Evolutionary conservation across 2,329 filamentous ascomycete genomes (phyloP), one percentile per base, ranked within the genome.

Genomic region (Xylariales sp.): DNA sequence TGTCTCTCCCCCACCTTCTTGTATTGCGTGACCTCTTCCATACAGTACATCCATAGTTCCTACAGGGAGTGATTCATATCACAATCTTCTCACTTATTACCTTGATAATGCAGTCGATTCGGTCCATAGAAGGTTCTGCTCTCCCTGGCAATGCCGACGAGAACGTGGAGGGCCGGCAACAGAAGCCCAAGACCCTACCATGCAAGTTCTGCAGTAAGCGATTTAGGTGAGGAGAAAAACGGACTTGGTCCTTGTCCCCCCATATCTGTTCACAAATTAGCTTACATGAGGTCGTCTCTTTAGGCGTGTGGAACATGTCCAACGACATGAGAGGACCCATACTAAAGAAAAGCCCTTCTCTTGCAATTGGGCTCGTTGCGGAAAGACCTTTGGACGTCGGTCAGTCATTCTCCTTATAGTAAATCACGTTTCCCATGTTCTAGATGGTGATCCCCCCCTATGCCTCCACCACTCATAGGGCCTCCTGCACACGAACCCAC

Each of bases 261-360:
- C 34, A 44, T 35, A 38, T 47, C 44, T 44, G 51, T 53, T 54
- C 51, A 54, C 51, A 56, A 60, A 60, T 59, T 62, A 57, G 54
- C 66, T 69, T 61, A 70, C 64, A 63, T 59, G 60, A 51, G 49
- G 49, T 57, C 58, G 46, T 57, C 46, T 54, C 51, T 60, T 60
- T 61, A 80, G 77, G 59, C 76, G 78, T 53, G 76, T 81, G 51
- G 78, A 82, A 59, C 78, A 82, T 61, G 75, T 82, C 40, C 76
- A 81, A 59, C 69, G 78, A 56, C 78, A 82, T 58, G 76, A 80
- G 59, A 70, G 77, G 48, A 80, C 76, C 24, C 78, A 82, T 60
- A 82, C 78, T 51, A 81, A 81, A 54, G 78, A 81, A 62, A 81
- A 81, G 58, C 78, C 78, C 7, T 82, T 81, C 55, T 69, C 73